Evolutionary conservation across 1,139 yeast species (phyloP).

Genomic region (Sugiyamaella xylanicola): DNA sequence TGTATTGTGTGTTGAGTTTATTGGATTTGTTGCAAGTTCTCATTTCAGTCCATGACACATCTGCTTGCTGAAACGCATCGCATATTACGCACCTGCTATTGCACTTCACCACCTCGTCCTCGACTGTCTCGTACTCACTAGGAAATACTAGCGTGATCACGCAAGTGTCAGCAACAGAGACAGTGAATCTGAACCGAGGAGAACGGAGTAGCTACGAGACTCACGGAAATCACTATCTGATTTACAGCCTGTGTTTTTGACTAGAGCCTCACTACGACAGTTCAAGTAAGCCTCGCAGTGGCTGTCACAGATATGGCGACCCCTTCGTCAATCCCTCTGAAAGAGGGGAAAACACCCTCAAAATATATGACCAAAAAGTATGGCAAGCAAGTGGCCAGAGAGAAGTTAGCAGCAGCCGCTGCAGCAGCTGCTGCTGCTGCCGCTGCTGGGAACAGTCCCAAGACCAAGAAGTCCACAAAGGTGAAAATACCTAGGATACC

Average conservation of each 20-base stretch:
- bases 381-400: slow-evolving; percentile 14
- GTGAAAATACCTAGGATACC: slow-evolving; percentile 8
- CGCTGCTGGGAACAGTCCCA: slow-evolving; percentile 13
- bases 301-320: no score
- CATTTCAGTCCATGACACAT: no score
- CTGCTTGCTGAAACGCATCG: neutral
- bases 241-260: no score
- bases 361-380: slow-evolving; percentile 15
- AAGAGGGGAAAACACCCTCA: slow-evolving; percentile 15
- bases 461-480: slow-evolving; percentile 8
- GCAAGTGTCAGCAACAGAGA: no score
- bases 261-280: neutral
- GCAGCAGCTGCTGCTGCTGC: slow-evolving; percentile 19
- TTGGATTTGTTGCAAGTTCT: no score
- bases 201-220: no score
- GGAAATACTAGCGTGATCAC: no score
- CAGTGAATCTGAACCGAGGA: no score
- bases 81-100: neutral
- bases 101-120: neutral
- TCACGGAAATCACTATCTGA: no score
- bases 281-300: no score
- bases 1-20: no score
- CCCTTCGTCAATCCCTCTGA: slow-evolving; percentile 7
- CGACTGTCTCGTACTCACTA: no score
- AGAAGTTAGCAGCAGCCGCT: slow-evolving; percentile 8